These are phyloP conservation scores for Naganishia sp. DNA, from an alignment of 1,284 basidiomycete species.

Conservation along the genomic window DNA sequence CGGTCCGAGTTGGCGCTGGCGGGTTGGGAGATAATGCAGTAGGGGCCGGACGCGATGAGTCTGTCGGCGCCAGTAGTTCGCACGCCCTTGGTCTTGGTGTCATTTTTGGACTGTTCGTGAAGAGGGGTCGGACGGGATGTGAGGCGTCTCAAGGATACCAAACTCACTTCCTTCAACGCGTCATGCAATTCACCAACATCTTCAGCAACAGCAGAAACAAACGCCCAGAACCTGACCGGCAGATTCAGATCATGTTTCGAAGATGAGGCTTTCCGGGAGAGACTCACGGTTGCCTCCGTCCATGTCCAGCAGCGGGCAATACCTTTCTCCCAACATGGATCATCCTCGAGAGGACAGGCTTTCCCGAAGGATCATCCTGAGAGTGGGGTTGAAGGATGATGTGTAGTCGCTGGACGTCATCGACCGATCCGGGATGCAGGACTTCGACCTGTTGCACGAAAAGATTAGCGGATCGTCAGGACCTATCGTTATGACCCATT, in stretches of 20 bases:
- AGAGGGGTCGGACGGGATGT: too few species aligned
- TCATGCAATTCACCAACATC: constrained; percentile 29
- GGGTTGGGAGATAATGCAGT: constrained; percentile 29
- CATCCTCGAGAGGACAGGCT: constrained; percentile 28
- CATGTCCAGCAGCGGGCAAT: constrained; percentile 26
- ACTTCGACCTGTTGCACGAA: constrained; percentile 26
- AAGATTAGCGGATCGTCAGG: neutral
- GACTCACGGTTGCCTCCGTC: constrained; percentile 30
- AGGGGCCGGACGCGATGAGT: constrained; percentile 31
- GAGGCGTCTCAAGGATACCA: too few species aligned
- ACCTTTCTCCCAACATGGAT: constrained; percentile 30
- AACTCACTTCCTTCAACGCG: constrained; percentile 28
- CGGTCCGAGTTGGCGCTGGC: constrained; percentile 4
- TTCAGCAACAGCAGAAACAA: constrained; percentile 31
- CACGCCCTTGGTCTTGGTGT: constrained; percentile 32
- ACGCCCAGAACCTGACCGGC: constrained; percentile 30
- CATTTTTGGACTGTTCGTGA: constrained; percentile 18
- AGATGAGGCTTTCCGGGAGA: neutral
- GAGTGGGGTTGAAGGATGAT: constrained; percentile 33
- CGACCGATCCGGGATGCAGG: constrained; percentile 21
- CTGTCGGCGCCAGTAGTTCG: constrained; percentile 30
- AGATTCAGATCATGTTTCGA: neutral
- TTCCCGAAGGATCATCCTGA: constrained; percentile 20
- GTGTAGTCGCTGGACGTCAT: constrained; percentile 33
- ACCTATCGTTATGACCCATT: too few species aligned